A percentile compares a stretch with the other conserved stretches of the same genome.
phyloP scores from a whole-genome alignment of 2,329 filamentous ascomycete species.

The Parastagonospora nodorum region DNA sequence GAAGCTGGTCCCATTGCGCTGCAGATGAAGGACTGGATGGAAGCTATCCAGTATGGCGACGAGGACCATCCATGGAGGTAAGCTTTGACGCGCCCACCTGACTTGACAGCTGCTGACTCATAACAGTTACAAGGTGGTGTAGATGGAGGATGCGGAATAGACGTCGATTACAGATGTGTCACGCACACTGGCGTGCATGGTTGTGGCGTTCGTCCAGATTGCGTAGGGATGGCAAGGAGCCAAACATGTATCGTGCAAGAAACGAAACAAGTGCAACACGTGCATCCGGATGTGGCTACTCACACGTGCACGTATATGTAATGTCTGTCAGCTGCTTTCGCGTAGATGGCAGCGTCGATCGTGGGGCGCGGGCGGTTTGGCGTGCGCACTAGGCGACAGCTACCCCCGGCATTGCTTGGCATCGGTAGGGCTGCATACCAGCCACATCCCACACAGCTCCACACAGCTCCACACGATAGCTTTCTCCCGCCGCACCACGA shows the following conservation, averaged over 20 bases:
- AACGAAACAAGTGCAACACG: no score
- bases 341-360: neutral
- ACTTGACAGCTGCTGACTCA: conserved; percentile 20
- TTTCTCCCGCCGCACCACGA: no score
- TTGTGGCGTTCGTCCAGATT: conserved; percentile 2
- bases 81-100: conserved; percentile 23
- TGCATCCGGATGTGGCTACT: no score
- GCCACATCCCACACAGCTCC: no score
- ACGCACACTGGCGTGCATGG: conserved; percentile 10
- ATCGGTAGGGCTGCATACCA: no score
- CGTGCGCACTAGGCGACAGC: no score
- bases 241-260: no score
- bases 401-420: no score
- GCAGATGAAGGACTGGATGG: conserved; percentile 96
- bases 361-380: conserved; percentile 6
- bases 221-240: neutral
- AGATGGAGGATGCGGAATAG: neutral
- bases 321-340: conserved; percentile 1
- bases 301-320: neutral
- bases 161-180: conserved; percentile 7
- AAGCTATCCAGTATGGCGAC: conserved; percentile 92
- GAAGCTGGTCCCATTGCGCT: conserved; percentile 87
- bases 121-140: conserved; percentile 35
- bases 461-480: no score
- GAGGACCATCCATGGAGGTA: conserved; percentile 86